Conservation (phyloP, 331 rosid species). For the Quercus tomentella region DNA sequence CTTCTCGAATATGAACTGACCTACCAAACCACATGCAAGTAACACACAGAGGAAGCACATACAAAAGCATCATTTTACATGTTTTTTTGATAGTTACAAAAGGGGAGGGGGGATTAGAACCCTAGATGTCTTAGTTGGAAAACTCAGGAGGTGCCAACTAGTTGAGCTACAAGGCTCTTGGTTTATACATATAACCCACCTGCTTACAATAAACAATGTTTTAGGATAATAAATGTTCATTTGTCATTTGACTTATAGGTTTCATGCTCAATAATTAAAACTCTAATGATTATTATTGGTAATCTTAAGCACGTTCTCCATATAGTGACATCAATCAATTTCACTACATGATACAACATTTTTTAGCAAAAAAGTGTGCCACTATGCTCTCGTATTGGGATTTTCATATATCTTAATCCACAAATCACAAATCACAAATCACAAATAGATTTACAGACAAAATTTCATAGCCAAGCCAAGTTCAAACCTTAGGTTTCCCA, state of each 20-base stretch:
- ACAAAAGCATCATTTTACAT: not conserved
- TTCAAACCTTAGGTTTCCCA: conserved; percentile 92
- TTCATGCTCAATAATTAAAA: no score
- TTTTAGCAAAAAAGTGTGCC: no score
- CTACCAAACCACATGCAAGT: not conserved
- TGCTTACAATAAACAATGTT: not conserved
- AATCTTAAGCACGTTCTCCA: no score
- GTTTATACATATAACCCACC: not conserved
- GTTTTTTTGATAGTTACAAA: no score
- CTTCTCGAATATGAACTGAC: not conserved
- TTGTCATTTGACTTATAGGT: no score
- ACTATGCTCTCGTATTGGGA: not conserved
- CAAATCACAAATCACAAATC: not conserved
- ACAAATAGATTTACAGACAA: not conserved
- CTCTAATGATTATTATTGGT: no score
- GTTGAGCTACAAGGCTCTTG: no score
- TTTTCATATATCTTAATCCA: not conserved
- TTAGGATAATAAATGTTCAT: not conserved
- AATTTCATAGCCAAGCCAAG: conserved; percentile 12
- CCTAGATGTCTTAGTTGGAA: no score
- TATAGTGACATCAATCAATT: not conserved
- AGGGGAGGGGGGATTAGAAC: no score
- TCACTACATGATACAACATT: not conserved
- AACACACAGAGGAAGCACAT: not conserved
- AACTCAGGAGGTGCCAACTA: no score